phyloP scores from a whole-genome alignment of 2,329 filamentous ascomycete species.

The Aspergillus bombycis region DNA sequence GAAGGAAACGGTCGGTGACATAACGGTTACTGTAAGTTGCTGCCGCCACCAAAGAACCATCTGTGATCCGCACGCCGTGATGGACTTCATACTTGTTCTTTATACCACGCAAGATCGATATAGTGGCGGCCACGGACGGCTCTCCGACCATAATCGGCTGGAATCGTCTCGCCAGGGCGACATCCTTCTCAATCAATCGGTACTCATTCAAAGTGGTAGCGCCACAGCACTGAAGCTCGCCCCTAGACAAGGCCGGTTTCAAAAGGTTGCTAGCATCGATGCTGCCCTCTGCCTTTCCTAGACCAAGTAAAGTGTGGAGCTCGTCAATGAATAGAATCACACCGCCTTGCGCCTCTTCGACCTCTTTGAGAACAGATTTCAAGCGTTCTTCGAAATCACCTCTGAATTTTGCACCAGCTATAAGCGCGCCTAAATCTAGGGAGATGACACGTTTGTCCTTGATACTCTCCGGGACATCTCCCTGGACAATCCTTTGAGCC shows the following conservation, averaged over 20 bases:
- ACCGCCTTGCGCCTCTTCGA: conserved; percentile 82
- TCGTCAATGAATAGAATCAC: conserved; percentile 97
- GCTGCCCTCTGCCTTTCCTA: conserved; percentile 93
- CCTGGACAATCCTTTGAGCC: conserved; percentile 84
- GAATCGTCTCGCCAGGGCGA: conserved; percentile 86
- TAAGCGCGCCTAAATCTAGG: conserved; percentile 86
- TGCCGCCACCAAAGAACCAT: conserved; percentile 87
- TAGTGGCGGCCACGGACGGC: conserved; percentile 86
- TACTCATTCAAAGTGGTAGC: conserved; percentile 94
- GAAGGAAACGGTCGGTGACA: conserved; percentile 92
- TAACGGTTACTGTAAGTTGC: conserved; percentile 93
- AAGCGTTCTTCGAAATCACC: conserved; percentile 95
- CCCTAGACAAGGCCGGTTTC: conserved; percentile 89
- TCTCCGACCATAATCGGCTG: conserved; percentile 95
- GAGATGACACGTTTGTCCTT: conserved; percentile 90
- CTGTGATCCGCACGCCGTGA: conserved; percentile 92
- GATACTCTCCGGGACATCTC: conserved; percentile 93
- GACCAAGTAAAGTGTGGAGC: conserved; percentile 83
- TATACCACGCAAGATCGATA: conserved; percentile 93
- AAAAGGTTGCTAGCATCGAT: conserved; percentile 95
- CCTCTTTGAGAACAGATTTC: conserved; percentile 88
- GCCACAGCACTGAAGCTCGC: conserved; percentile 92
- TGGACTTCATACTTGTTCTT: conserved; percentile 98
- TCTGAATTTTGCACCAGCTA: conserved; percentile 92
- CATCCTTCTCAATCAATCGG: conserved; percentile 91